These are phyloP conservation scores for Beauveria medogensis DNA, from an alignment of 2,329 filamentous ascomycete genomes.

Conservation along the genomic window DNA sequence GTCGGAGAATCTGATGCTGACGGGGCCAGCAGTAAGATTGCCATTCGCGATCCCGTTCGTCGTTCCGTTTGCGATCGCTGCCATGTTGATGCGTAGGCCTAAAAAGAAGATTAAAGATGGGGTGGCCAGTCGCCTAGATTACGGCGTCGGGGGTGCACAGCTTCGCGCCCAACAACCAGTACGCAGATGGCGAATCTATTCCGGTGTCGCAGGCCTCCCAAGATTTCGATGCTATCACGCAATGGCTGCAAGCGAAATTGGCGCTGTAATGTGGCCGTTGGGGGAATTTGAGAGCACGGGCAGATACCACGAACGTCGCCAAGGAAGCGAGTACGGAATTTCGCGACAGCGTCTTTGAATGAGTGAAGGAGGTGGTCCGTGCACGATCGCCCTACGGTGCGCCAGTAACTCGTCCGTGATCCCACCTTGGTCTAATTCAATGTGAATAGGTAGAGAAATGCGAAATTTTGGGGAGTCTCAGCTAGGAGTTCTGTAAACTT, in stretches of 20 bases:
- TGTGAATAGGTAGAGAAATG: not conserved
- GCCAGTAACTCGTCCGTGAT: not conserved
- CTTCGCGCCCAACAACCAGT: conserved; percentile 1
- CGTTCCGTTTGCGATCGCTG: conserved; percentile 34
- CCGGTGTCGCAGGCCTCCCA: not conserved
- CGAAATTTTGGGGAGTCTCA: too few relatives aligned
- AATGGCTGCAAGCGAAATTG: not conserved
- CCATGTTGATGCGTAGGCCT: conserved; percentile 25
- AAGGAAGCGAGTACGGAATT: conserved; percentile 8
- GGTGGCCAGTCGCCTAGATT: not conserved
- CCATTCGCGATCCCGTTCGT: conserved; percentile 36
- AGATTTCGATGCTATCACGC: not conserved
- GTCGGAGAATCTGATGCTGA: conserved; percentile 53
- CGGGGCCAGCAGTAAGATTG: conserved; percentile 25
- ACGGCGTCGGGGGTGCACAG: conserved; percentile 1
- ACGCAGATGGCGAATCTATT: not conserved
- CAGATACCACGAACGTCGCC: conserved; percentile 5
- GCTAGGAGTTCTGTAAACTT: too few relatives aligned
- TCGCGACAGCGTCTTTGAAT: conserved; percentile 7
- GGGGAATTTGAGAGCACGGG: not conserved
- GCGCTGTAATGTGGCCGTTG: not conserved
- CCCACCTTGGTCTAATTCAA: not conserved
- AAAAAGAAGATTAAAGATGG: not conserved
- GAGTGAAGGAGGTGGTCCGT: conserved; percentile 10
- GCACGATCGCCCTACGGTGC: not conserved